These are phyloP conservation scores for Neurospora pannonica DNA, from an alignment of 495 filamentous ascomycete genomes.

Conservation along the genomic window DNA sequence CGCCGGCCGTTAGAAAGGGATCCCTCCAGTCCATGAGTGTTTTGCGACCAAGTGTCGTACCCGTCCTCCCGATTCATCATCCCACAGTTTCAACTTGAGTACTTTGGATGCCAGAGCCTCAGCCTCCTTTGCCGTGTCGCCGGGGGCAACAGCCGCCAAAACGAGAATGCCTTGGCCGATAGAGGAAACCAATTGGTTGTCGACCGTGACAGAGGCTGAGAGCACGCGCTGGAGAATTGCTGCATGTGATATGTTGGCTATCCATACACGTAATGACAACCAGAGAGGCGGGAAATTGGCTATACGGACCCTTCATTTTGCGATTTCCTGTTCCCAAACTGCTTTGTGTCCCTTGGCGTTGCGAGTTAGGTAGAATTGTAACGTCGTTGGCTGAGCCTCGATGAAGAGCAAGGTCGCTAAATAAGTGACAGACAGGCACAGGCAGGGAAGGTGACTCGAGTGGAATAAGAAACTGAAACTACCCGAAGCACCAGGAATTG, in stretches of 20 bases:
- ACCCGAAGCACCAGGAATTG: neutral
- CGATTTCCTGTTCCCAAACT: neutral
- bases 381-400: neutral
- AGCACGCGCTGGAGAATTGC: constrained; percentile 91
- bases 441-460: neutral
- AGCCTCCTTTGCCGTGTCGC: constrained; percentile 82
- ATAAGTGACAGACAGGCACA: neutral
- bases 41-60: constrained; percentile 26
- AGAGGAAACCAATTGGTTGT: constrained; percentile 75
- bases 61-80: constrained; percentile 59
- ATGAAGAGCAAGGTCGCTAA: neutral
- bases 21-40: neutral
- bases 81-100: constrained; percentile 82
- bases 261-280: constrained; percentile 2
- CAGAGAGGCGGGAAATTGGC: neutral
- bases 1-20: constrained; percentile 1
- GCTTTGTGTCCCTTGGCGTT: neutral
- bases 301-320: constrained; percentile 21
- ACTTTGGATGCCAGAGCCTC: constrained; percentile 77
- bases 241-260: constrained; percentile 25
- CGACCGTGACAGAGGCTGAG: constrained; percentile 97
- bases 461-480: neutral
- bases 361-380: neutral
- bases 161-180: constrained; percentile 88
- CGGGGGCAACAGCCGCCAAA: constrained; percentile 81